Evolutionary conservation across 257 asterid genomes (phyloP), one percentile per base, ranked within the genome.

Genomic region (Fraxinus pennsylvanica): DNA sequence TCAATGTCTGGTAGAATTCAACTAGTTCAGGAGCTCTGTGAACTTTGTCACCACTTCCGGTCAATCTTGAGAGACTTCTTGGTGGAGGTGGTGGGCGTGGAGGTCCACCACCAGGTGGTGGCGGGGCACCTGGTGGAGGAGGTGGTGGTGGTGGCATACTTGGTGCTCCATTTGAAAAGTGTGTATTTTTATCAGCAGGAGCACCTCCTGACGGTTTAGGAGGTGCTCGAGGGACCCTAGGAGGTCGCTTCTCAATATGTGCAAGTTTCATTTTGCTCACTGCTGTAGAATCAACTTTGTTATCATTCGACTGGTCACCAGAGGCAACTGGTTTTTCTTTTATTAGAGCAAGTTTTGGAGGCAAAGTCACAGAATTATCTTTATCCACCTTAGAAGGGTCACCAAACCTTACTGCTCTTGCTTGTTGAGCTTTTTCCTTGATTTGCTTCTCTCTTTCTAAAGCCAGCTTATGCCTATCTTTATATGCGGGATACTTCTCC

Each of bases 1-100:
- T 91, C 86, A 96, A 76, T 3, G 93, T 72, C 88, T 93, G 99
- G 86, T 96, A 96, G 82, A 96, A 93, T 76, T 96, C 98, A 22
- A 93, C 98, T n/a, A 96, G 86, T 75, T 96, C 99, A 45, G 99
- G 99, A 41, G 98, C 99, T 35, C 99, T 90, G 87, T 93, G 95
- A 70, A 93, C 98, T 86, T 92, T 96, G 41, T 90, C 96, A 47
- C 94, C 90, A 65, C 91, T 78, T 69, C 94, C 94, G 72, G 82
- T 93, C 32, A 79, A 91, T 89, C 78, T 85, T 21, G 84, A 17
- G 47, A 87, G 86, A 74, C 94, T 86, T 35, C 98, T 97, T 6
- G 97, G 96, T 38, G 96, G 96, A 52, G 98, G 98, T 13, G 97
- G 99, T 47, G 99, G 99, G 22, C 85, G 94, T 47, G 97, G 97